These are phyloP conservation scores for Silene conica DNA, from an alignment of 148 eudicot genomes.

Conservation along the genomic window DNA sequence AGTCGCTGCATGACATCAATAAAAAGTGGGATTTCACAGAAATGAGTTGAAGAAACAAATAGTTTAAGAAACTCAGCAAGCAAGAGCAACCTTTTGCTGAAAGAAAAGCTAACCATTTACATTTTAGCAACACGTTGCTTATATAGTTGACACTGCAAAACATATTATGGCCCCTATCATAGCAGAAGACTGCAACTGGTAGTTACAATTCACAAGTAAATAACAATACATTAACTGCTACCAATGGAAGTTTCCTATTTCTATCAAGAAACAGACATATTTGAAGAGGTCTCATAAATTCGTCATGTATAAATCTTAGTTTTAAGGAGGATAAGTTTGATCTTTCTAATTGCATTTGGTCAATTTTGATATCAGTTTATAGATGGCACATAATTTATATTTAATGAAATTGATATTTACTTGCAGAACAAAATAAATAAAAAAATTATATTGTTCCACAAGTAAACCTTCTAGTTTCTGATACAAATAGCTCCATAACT, in stretches of 20 bases:
- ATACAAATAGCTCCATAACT: background rate
- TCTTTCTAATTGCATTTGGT: too few relatives aligned
- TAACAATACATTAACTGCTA: background rate
- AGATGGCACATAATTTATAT: too few relatives aligned
- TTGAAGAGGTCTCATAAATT: background rate
- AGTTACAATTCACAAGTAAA: background rate
- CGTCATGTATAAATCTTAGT: background rate
- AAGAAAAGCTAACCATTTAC: background rate
- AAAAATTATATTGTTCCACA: background rate
- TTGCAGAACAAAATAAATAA: too few relatives aligned
- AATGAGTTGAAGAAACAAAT: background rate
- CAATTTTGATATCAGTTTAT: too few relatives aligned
- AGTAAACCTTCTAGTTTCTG: background rate
- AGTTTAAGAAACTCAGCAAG: background rate
- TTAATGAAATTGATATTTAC: too few relatives aligned
- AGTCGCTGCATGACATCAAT: conserved; percentile 53
- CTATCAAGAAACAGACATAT: background rate
- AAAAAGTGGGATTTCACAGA: background rate
- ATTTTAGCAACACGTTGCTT: background rate
- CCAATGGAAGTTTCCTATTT: background rate
- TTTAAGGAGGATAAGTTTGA: background rate
- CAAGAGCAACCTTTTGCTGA: background rate
- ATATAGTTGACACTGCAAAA: conserved; percentile 1
- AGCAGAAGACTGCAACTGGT: background rate
- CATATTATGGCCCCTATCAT: background rate